These are phyloP conservation scores for Tulasnella sp. DNA, from an alignment of 768 basidiomycete species.

Conservation along the genomic window DNA sequence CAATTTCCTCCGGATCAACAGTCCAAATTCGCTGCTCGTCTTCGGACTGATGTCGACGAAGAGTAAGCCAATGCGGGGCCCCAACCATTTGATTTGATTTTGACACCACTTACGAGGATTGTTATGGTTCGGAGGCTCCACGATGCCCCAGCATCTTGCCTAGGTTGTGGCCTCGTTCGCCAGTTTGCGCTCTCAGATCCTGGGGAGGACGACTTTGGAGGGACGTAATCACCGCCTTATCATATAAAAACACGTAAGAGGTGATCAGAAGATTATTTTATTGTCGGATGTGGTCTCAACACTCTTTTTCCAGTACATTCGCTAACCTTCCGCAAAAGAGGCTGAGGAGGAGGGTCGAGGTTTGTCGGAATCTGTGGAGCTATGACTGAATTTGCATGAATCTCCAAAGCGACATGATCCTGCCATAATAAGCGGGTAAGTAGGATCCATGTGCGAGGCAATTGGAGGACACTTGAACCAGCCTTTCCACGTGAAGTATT, in stretches of 20 bases:
- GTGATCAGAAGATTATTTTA: neutral
- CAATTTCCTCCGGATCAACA: neutral
- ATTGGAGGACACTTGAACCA: neutral
- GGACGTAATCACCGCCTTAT: neutral
- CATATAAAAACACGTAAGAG: neutral
- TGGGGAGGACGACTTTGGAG: neutral
- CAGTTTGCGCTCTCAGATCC: neutral
- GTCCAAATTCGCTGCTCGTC: neutral
- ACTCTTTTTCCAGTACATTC: neutral
- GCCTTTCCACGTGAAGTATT: neutral
- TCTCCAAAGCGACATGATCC: neutral
- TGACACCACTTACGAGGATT: neutral
- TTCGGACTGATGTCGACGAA: neutral
- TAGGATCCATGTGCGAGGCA: neutral
- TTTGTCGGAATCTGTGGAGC: neutral
- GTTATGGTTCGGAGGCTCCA: neutral
- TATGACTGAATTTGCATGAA: neutral
- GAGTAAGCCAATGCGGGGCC: neutral
- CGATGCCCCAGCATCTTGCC: neutral
- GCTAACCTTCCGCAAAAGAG: neutral
- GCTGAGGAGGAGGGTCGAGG: neutral
- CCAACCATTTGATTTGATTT: neutral
- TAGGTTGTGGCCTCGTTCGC: neutral
- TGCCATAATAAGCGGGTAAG: neutral
- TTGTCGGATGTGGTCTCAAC: neutral